Percentiles rank a stretch among this genome's conserved stretches.
Evolutionary conservation across 2,329 filamentous ascomycete species (phyloP).

Genomic region (Phaeosphaeriaceae sp.): DNA sequence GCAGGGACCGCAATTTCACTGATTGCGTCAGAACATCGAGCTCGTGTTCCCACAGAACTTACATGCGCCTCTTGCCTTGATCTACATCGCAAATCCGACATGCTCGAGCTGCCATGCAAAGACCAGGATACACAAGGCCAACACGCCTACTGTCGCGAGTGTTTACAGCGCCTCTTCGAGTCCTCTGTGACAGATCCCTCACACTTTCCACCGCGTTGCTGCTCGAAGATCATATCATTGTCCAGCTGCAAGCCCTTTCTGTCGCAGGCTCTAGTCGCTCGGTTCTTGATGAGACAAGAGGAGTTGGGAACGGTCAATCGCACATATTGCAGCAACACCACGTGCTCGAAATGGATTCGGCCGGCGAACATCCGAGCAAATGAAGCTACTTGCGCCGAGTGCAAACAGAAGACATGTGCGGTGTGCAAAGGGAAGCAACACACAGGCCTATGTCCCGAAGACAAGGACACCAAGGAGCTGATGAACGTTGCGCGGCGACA

Average conservation of each 20-base stretch:
- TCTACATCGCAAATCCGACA: slow-evolving; percentile 1
- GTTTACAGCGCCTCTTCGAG: slow-evolving; percentile 23
- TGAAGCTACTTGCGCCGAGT: slow-evolving; percentile 11
- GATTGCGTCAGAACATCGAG: too few species aligned
- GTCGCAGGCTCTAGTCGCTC: background rate
- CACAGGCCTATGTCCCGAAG: slow-evolving; percentile 15
- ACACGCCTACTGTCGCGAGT: slow-evolving; percentile 28
- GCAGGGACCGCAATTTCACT: too few species aligned
- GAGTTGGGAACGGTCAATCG: slow-evolving; percentile 21
- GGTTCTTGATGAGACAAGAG: slow-evolving; percentile 13
- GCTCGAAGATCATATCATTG: slow-evolving; percentile 17
- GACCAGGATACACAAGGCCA: background rate
- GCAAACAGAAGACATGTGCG: slow-evolving; percentile 13
- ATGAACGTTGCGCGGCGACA: slow-evolving; percentile 15
- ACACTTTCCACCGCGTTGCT: slow-evolving; percentile 32
- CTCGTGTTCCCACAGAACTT: too few species aligned
- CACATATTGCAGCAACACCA: slow-evolving; percentile 18
- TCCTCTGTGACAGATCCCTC: slow-evolving; percentile 17
- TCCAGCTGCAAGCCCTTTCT: slow-evolving; percentile 9
- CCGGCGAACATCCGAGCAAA: slow-evolving; percentile 9
- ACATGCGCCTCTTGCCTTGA: slow-evolving; percentile 15
- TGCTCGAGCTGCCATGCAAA: slow-evolving; percentile 16
- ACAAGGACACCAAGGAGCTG: slow-evolving; percentile 11
- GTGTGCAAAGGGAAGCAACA: slow-evolving; percentile 16
- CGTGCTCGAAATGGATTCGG: slow-evolving; percentile 19